phyloP scores from a whole-genome alignment of 2,329 filamentous ascomycete genomes.

The Penicillium sp. region DNA sequence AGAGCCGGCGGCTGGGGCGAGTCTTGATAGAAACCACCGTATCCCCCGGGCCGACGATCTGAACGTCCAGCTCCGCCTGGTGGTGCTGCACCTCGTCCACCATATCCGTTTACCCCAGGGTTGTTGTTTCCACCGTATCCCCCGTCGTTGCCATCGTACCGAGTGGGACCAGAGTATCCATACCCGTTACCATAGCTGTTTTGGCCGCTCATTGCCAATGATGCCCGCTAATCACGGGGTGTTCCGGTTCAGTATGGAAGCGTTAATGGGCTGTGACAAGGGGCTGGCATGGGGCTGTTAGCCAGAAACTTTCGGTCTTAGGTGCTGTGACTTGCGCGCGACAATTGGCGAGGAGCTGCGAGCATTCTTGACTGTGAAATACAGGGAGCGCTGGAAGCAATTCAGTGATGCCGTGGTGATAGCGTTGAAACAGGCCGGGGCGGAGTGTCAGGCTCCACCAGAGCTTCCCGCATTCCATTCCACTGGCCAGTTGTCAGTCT shows the following conservation, averaged over 20 bases:
- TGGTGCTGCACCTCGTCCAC: conserved; percentile 21
- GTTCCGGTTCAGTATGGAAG: conserved; percentile 7
- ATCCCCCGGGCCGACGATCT: conserved; percentile 45
- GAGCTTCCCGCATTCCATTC: conserved; percentile 27
- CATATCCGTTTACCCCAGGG: conserved; percentile 37
- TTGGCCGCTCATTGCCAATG: conserved; percentile 38
- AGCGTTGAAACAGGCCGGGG: conserved; percentile 11
- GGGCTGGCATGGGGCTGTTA: conserved; percentile 16
- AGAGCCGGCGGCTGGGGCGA: conserved; percentile 30
- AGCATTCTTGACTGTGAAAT: conserved; percentile 27
- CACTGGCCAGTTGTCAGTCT: conserved; percentile 7
- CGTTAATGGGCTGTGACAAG: conserved; percentile 18
- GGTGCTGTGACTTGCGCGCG: conserved; percentile 21
- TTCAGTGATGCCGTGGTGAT: conserved; percentile 7
- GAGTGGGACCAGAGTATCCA: conserved; percentile 37
- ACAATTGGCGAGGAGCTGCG: conserved; percentile 15
- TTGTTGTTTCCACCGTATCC: conserved; percentile 33
- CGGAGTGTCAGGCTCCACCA: conserved; percentile 22
- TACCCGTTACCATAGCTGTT: conserved; percentile 40
- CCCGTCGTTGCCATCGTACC: conserved; percentile 38
- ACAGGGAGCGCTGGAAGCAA: background rate
- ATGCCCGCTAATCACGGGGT: conserved; percentile 5
- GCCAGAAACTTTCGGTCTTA: conserved; percentile 7
- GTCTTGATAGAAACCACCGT: conserved; percentile 45
- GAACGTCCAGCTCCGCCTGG: conserved; percentile 26